Percentiles rank a stretch among this genome's conserved stretches.
These are phyloP conservation scores for Marasmius sp. DNA, from an alignment of 1,284 basidiomycete genomes.

Conservation along the genomic window DNA sequence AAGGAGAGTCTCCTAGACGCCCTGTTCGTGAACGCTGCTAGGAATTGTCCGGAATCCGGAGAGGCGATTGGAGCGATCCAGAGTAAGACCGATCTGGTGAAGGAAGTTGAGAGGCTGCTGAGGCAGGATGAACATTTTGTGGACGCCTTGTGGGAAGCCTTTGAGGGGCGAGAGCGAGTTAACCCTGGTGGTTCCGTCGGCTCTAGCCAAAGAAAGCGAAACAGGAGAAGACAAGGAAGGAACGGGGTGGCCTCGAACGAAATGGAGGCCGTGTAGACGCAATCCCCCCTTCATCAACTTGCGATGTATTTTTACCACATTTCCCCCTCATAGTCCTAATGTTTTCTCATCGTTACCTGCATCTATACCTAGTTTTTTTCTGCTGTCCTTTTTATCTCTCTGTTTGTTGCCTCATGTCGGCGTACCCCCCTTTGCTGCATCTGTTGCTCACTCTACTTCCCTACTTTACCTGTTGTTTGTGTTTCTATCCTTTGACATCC, in stretches of 20 bases:
- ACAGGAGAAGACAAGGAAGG: background rate
- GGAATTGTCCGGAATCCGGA: background rate
- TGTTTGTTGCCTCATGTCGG: too few species aligned
- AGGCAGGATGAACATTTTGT: background rate
- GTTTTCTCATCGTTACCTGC: background rate
- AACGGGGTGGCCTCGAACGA: background rate
- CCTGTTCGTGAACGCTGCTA: background rate
- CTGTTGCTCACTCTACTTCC: background rate
- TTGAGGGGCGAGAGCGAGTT: background rate
- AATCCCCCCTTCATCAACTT: background rate
- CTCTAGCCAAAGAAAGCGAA: background rate
- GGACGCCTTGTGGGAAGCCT: background rate
- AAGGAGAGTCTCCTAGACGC: constrained; percentile 1
- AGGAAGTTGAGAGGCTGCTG: background rate
- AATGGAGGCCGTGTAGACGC: background rate
- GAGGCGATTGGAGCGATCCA: background rate
- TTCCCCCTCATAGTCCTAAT: background rate
- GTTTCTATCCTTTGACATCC: background rate
- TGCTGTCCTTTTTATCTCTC: background rate
- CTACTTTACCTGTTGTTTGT: background rate
- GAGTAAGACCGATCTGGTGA: background rate
- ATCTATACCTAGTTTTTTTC: background rate
- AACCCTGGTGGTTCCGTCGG: background rate
- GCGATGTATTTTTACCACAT: background rate
- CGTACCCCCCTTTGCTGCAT: background rate